Evolutionary conservation across 345 rosid species (phyloP).

Genomic region (Excoecaria agallocha): DNA sequence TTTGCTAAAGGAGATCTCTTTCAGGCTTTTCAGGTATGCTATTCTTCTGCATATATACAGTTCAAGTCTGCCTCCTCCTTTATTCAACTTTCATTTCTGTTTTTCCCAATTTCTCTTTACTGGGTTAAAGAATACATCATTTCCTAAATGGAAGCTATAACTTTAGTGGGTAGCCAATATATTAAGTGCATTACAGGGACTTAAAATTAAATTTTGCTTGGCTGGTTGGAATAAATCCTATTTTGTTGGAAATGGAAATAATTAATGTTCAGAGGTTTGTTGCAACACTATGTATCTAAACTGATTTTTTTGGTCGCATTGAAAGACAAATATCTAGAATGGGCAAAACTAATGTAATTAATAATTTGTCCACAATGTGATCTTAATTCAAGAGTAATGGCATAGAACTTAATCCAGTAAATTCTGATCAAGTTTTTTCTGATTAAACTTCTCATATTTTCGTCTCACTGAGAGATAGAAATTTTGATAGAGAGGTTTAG

Average conservation of each 20-base stretch:
- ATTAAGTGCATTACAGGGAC: background rate
- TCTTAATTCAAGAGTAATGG: background rate
- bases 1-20: constrained; percentile 88
- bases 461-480: background rate
- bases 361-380: background rate
- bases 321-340: too few relatives aligned
- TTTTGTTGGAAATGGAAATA: background rate
- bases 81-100: background rate
- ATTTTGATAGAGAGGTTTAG: background rate
- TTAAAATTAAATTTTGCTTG: background rate
- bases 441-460: background rate
- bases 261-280: background rate
- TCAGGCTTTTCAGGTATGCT: constrained; percentile 85
- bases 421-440: background rate
- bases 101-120: background rate
- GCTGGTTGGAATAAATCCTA: background rate
- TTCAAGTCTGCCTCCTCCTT: background rate
- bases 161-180: background rate
- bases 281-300: background rate
- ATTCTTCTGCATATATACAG: background rate
- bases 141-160: background rate
- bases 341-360: too few relatives aligned
- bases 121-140: background rate
- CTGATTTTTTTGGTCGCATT: too few relatives aligned
- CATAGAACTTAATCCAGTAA: background rate